These are phyloP conservation scores for Pseudogymnoascus sp. DNA, from an alignment of 2,329 filamentous ascomycete genomes.

Conservation along the genomic window DNA sequence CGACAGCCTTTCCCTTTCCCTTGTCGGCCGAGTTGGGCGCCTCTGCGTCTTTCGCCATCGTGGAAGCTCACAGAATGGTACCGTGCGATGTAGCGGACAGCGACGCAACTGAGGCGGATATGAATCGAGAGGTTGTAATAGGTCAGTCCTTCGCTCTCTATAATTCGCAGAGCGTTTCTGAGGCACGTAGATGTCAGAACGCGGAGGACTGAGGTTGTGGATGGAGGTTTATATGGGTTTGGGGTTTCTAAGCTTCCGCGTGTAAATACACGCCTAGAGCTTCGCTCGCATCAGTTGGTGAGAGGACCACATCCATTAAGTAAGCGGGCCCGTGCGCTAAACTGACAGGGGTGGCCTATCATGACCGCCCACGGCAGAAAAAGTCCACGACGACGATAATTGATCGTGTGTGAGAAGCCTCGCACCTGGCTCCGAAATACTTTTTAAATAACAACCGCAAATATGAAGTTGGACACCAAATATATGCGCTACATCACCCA, in stretches of 20 bases:
- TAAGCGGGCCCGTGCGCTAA: conserved; percentile 10
- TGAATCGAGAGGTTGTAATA: conserved; percentile 6
- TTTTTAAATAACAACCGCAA: conserved; percentile 19
- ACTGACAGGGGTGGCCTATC: conserved; percentile 10
- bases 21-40: conserved; percentile 79
- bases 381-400: conserved; percentile 12
- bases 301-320: conserved; percentile 8
- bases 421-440: neutral
- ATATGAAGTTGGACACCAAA: conserved; percentile 93
- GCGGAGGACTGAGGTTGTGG: neutral
- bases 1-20: conserved; percentile 88
- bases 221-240: conserved; percentile 9
- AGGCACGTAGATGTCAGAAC: conserved; percentile 1
- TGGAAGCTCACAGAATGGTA: conserved; percentile 27
- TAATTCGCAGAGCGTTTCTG: neutral
- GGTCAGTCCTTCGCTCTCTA: neutral
- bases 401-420: conserved; percentile 6
- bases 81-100: conserved; percentile 1
- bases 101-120: neutral
- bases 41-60: conserved; percentile 92
- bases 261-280: conserved; percentile 11
- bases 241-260: conserved; percentile 11
- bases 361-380: conserved; percentile 18
- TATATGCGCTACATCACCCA: conserved; percentile 83
- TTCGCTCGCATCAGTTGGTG: conserved; percentile 5